These are phyloP conservation scores for Phaffomyces opuntiae DNA, from an alignment of 805 yeast genomes.

Conservation along the genomic window DNA sequence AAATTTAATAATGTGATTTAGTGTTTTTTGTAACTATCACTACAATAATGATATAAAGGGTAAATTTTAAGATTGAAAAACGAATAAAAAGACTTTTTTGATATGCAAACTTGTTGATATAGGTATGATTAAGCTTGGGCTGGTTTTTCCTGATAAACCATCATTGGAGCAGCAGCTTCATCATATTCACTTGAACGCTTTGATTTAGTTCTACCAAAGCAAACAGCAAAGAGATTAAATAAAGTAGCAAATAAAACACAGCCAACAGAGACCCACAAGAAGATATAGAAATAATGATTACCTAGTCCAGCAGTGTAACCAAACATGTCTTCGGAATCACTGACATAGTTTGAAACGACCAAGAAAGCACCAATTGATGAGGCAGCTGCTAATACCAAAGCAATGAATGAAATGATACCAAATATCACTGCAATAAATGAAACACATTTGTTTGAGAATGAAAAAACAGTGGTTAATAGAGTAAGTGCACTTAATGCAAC, in stretches of 20 bases:
- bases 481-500: conserved; percentile 33
- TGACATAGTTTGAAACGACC: conserved; percentile 43
- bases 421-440: conserved; percentile 38
- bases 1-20: not conserved
- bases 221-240: conserved; percentile 27
- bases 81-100: not conserved
- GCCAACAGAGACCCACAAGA: conserved; percentile 58
- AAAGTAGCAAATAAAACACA: conserved; percentile 37
- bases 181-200: not conserved
- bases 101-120: not conserved
- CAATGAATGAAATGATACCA: conserved; percentile 33
- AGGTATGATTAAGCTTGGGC: not conserved
- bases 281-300: conserved; percentile 41
- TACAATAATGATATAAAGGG: too few relatives aligned
- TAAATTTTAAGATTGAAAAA: too few relatives aligned
- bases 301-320: conserved; percentile 53
- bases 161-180: conserved; percentile 10
- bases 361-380: conserved; percentile 58
- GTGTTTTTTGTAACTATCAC: too few relatives aligned
- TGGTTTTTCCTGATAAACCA: conserved; percentile 16
- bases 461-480: conserved; percentile 36
- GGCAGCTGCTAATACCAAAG: conserved; percentile 40
- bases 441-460: conserved; percentile 40
- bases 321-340: conserved; percentile 33
- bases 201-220: conserved; percentile 31